Conservation (phyloP, 2,329 filamentous ascomycete species). For the Magnaporthales sp. region DNA sequence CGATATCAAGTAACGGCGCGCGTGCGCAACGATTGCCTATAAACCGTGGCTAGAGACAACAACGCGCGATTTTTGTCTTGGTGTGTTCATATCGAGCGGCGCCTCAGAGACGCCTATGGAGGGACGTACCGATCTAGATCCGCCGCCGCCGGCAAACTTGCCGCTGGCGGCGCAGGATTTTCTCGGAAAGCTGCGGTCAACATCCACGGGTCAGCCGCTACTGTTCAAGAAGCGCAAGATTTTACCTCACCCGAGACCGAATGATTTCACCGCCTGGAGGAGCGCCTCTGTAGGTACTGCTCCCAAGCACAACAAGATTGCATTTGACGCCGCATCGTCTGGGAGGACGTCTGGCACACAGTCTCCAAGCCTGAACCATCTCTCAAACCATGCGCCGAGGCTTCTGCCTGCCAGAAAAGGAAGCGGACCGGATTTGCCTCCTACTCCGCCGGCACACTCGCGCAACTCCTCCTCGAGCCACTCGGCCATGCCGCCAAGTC, state of each 20-base stretch:
- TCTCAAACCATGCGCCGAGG: constrained; percentile 23
- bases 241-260: constrained; percentile 26
- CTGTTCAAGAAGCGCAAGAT: constrained; percentile 28
- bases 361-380: constrained; percentile 21
- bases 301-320: constrained; percentile 13
- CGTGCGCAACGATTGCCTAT: neutral
- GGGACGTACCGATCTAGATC: neutral
- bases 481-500: constrained; percentile 32
- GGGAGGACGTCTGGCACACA: constrained; percentile 19
- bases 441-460: constrained; percentile 55
- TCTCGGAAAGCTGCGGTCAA: neutral
- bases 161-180: constrained; percentile 1
- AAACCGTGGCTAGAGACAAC: neutral
- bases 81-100: neutral
- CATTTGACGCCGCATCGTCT: constrained; percentile 17
- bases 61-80: neutral
- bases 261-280: constrained; percentile 10
- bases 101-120: neutral
- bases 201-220: constrained; percentile 8
- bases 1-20: neutral
- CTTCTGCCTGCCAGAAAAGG: constrained; percentile 32
- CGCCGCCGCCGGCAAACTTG: constrained; percentile 2
- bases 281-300: constrained; percentile 8
- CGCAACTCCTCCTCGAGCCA: constrained; percentile 46
- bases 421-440: constrained; percentile 43